Percentiles rank a stretch among this genome's conserved stretches.
Conservation (phyloP, 768 basidiomycete species). For the Lanmaoa rubissima region DNA sequence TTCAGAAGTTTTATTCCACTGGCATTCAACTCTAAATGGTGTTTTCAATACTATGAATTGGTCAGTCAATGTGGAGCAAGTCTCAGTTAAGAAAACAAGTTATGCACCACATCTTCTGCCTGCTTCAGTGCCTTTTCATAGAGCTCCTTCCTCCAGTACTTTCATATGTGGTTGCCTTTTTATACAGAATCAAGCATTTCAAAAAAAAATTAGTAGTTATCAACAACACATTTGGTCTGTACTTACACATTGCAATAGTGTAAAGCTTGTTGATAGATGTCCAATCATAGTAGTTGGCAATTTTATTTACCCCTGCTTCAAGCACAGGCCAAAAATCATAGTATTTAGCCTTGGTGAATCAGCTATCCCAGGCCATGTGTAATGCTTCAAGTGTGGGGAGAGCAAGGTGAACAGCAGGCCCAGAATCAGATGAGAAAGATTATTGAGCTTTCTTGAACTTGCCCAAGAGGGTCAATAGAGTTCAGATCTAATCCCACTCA, state of each 20-base stretch:
- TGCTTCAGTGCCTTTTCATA: too few species aligned
- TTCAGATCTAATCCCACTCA: neutral
- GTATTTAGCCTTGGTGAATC: neutral
- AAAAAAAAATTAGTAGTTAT: too few species aligned
- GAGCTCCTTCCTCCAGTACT: too few species aligned
- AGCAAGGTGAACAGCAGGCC: neutral
- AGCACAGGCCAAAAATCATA: neutral
- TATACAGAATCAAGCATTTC: too few species aligned
- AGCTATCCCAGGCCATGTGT: neutral
- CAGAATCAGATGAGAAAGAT: neutral
- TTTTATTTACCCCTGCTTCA: neutral
- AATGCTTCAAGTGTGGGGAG: neutral
- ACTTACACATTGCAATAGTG: neutral
- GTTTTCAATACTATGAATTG: too few species aligned
- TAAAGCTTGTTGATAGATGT: neutral
- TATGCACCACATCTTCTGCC: too few species aligned
- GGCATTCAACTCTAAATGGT: too few species aligned
- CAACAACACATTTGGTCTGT: too few species aligned
- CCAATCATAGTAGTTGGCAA: neutral
- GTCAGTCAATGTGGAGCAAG: too few species aligned
- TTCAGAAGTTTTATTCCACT: too few species aligned
- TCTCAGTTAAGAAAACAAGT: too few species aligned
- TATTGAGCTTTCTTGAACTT: neutral
- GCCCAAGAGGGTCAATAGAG: neutral
- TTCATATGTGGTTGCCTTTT: too few species aligned